Evolutionary conservation across 1,284 basidiomycete genomes (phyloP).

Genomic region (Boletus mariae): DNA sequence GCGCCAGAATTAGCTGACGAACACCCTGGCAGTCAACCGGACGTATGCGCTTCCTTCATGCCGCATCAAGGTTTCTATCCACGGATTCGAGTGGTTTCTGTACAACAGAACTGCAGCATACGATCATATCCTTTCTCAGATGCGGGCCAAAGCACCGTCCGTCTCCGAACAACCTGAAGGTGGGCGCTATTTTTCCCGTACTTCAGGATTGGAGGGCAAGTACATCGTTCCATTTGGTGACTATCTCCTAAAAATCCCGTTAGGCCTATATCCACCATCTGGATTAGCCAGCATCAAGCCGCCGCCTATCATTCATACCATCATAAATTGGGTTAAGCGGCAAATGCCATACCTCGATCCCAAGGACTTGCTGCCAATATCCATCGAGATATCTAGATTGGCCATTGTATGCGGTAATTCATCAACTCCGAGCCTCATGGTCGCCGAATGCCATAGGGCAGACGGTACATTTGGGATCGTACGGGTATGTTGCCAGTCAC

Average conservation of each 20-base stretch:
- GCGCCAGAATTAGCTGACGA: slow-evolving; percentile 4
- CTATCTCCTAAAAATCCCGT: slow-evolving; percentile 15
- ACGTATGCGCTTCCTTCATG: slow-evolving; percentile 52
- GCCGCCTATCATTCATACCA: slow-evolving; percentile 45
- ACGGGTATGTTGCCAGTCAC: slow-evolving; percentile 45
- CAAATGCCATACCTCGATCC: slow-evolving; percentile 71
- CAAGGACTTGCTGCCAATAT: slow-evolving; percentile 78
- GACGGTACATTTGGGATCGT: slow-evolving; percentile 78
- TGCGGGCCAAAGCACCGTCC: slow-evolving; percentile 44
- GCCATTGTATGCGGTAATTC: slow-evolving; percentile 80
- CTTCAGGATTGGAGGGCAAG: slow-evolving; percentile 30
- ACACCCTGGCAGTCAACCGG: slow-evolving; percentile 31
- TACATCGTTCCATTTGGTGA: slow-evolving; percentile 2
- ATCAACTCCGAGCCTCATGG: slow-evolving; percentile 77
- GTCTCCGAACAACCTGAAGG: slow-evolving; percentile 24
- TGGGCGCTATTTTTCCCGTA: slow-evolving; percentile 20
- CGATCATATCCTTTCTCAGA: slow-evolving; percentile 77
- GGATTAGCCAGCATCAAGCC: slow-evolving; percentile 36
- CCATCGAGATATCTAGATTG: slow-evolving; percentile 69
- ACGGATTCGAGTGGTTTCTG: slow-evolving; percentile 88
- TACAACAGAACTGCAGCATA: slow-evolving; percentile 88
- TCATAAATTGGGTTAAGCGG: slow-evolving; percentile 47
- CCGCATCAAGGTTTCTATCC: slow-evolving; percentile 71
- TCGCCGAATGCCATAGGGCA: slow-evolving; percentile 71
- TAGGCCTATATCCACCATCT: slow-evolving; percentile 33